Base-by-base conservation (phyloP, 2,329 filamentous ascomycete genomes). In the Ceratocystiopsis sp. region DNA sequence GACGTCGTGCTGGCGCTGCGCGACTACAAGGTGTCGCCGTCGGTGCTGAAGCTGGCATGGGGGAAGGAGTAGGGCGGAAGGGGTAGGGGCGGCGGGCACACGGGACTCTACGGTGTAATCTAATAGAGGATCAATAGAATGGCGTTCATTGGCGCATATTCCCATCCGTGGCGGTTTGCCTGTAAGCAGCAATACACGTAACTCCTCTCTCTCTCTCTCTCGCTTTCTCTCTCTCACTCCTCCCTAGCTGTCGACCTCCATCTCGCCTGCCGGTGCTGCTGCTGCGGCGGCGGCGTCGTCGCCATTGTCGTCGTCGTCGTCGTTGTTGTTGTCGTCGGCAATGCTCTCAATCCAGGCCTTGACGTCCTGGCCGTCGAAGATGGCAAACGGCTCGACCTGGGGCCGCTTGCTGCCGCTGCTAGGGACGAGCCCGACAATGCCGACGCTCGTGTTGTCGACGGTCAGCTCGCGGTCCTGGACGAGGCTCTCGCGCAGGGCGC, bases 381-480 rank as follows among this genome's bases (percentile, higher is more conserved):
- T 69, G 68, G 83, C 84, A 66, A 96, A 96, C 50, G 75, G 74
- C 69, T 96, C 84, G 32, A 81, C 64, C 5, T 10, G 25, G 25
- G 25, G 7, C 61, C 71, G 72, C 58, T 66, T 68, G 43, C 66
- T 65, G 8, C 65, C 63, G 47, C 64, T 62, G 43, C 66, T 66
- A 4, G 86, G 86, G 39, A 55, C 64, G 40, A 73, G 65, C 11
- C 87, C 87, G 18, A 87, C 83, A 48, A 95, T 70, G 35, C 84
- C 87, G 43, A 98, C 75, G 53, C 85, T 94, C 43, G 87, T 94
- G 67, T 98, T 98, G 61, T 96, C 91, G 36, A 95, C 76, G 44
- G 89, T 96, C 60, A 98, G 67, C 71, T 96, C 87, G 69, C 93
- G 93, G 65, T 98, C 91, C 73, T 96, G 89, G 45, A 84, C 82